Evolutionary conservation across 2,329 filamentous ascomycete species (phyloP), one percentile per base, ranked within the genome.

Genomic region (Fusarium decemcellulare): DNA sequence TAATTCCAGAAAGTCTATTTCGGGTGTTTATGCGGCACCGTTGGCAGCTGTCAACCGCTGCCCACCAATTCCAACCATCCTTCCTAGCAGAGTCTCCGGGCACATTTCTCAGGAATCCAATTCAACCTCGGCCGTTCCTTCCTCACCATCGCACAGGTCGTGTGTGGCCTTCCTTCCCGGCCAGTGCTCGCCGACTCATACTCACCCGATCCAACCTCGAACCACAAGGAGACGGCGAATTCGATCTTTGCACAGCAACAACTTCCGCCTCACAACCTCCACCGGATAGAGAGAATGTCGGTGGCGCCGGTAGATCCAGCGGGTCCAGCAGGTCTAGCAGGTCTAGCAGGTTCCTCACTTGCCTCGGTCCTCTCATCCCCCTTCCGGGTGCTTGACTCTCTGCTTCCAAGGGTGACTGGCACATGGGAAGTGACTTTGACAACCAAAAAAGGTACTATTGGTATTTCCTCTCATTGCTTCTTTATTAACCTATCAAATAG

Each of bases 1-100:
- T 5, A 3, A 23, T 23, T 23, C 5, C 23, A 5, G 23, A 23
- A 23, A 23, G 23, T 4, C 23, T 23, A 4, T 23, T 23, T 23
- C 3, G 10, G 8, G 23, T 1, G 32, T 46, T 37, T 8, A 12
- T 6, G 30, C 18, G 46, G n/a, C 23, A 15, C 15, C 30, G 55
- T 27, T 51, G 16, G 18, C 59, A 50, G 44, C 32, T 46, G 53
- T 30, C 44, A 61, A 27, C 30, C 23, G 8, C 30, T 44, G 37
- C 40, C 27, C 10, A 23, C 34, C 18, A n/a, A n/a, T n/a, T 57
- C 9, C 27, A 18, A 11, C 16, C 4, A n/a, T 8, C 16, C 6
- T 12, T 34, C 12, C 32, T 34, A 11, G 11, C 32, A 34, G 11
- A 9, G 32, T 11, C 32, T 34, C 32, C 2, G 11, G 32, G 32